Evolutionary conservation across 2,329 filamentous ascomycete species (phyloP), one percentile per base, ranked within the genome.

Genomic region (Diaporthe amygdali): DNA sequence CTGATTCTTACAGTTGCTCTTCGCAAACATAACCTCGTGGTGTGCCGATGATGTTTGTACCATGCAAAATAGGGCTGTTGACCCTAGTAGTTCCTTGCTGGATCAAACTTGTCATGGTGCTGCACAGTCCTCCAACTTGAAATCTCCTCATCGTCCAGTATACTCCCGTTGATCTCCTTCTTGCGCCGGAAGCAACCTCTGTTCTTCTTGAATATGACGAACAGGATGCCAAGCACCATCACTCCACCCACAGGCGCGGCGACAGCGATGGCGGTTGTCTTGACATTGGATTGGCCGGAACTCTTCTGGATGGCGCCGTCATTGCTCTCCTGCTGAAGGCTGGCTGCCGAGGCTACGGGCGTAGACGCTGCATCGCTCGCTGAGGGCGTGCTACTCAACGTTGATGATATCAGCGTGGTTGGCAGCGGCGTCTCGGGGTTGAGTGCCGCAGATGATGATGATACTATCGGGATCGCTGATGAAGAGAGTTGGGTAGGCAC

Each of bases 21-120:
- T 14, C 17, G 34, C 5, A 6, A 6, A 47, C 34, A 22, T 3
- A 15, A 25, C 34, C 20, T 56, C 10, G 25, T 9, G 4, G 4
- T 30, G 37, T 27, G 32, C 4, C 12, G 15, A 30, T 17, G 22
- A 2, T 22, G 20, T 15, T 4, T 10, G 2, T 39, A 17, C 37
- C 8, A 27, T 20, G 22, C 9, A 22, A n/a, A 30, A 1, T 1
- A 22, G 6, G 15, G 14, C 5, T 7, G 3, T 34, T 17, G 14
- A 25, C 0, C 12, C 14, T 63, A 73, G 59, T 73, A 73, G 39
- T 71, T 71, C 59, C 56, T 66, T 2, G 71, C 51, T 8, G 71
- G 71, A 32, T 71, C 59, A 41, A 73, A 69, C 44, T 73, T 71
- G 44, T 71, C 69, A 14, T 70, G 17, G 25, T 73, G 59, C 37